These are phyloP conservation scores for Acacia melanoxylon DNA, from an alignment of 306 rosid genomes.

Conservation along the genomic window DNA sequence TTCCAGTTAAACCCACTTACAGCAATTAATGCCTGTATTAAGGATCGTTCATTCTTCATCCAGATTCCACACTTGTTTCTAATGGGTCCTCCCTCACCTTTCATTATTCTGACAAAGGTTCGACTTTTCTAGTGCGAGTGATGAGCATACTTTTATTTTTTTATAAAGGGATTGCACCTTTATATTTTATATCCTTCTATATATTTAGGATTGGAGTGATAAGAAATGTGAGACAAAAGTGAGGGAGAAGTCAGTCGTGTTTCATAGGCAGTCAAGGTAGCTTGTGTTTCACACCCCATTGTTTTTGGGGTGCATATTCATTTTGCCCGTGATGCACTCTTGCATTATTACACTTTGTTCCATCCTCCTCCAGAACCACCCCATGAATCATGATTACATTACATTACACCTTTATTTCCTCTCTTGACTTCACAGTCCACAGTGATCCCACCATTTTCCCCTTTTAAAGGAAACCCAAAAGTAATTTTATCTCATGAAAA, in stretches of 20 bases:
- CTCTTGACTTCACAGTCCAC: background rate
- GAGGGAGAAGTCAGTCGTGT: background rate
- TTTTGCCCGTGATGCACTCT: conserved; percentile 18
- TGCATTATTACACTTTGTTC: conserved; percentile 5
- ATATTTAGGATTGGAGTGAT: background rate
- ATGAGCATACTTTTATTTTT: background rate
- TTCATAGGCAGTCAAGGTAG: conserved; percentile 1
- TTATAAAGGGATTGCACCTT: background rate
- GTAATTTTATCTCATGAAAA: background rate
- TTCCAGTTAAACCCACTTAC: background rate
- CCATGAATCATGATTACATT: background rate
- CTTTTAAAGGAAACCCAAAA: background rate
- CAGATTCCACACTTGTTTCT: background rate
- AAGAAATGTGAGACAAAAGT: background rate
- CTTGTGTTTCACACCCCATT: conserved; percentile 31
- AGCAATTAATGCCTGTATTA: background rate
- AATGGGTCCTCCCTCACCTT: background rate
- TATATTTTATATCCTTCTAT: background rate
- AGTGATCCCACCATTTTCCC: no score
- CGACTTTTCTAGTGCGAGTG: background rate
- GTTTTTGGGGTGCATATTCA: conserved; percentile 6
- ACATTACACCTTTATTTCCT: background rate
- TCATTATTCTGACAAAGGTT: background rate
- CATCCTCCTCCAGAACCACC: background rate
- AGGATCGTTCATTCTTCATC: background rate